Evolutionary conservation across 78 protist genomes (phyloP), one percentile per base, ranked within the genome.

Genomic region (Speleostelium caveatum): DNA sequence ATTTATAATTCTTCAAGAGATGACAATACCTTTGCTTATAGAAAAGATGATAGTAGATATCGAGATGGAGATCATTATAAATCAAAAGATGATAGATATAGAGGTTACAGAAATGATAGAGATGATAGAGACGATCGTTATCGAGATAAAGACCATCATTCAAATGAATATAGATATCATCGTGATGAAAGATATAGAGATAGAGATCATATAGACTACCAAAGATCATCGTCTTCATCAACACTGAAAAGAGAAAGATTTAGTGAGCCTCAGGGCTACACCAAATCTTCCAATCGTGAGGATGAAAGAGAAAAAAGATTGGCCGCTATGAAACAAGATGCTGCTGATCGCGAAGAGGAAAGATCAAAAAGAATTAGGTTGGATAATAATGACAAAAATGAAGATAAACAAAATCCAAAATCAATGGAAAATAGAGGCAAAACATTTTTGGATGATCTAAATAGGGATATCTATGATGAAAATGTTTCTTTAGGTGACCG

Each of bases 251-350:
- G 69, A 60, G n/a, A n/a, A n/a, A n/a, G n/a, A n/a, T n/a, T n/a
- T 49, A 76, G 71, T 45, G 69, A 58, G 39, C 30, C 35, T 33
- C 45, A 76, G 6, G 28, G 49, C 8, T 2, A 63, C 3, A 45
- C 35, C 12, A 21, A 41, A 19, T 24, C 8, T 28, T 39, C 62
- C 2, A 49, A 49, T n/a, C 51, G 76, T 38, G 79, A 32, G 1
- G 22, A 58, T 58, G 16, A 60, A 73, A 83, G 79, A 69, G 51
- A 61, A 59, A 83, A 69, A 51, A 67, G 42, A 59, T 24, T 83
- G n/a, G 91, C 67, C 55, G 71, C 45, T 28, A 83, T 83, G 91
- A 53, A 58, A 83, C 28, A 69, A 38, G 39, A 59, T 69, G 91
- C 72, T 16, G 8, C 30, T 22, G 38, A 67, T 33, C 59, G 77